phyloP scores from a whole-genome alignment of 73 alveolate genomes.

The Paraurostyla sp. region DNA sequence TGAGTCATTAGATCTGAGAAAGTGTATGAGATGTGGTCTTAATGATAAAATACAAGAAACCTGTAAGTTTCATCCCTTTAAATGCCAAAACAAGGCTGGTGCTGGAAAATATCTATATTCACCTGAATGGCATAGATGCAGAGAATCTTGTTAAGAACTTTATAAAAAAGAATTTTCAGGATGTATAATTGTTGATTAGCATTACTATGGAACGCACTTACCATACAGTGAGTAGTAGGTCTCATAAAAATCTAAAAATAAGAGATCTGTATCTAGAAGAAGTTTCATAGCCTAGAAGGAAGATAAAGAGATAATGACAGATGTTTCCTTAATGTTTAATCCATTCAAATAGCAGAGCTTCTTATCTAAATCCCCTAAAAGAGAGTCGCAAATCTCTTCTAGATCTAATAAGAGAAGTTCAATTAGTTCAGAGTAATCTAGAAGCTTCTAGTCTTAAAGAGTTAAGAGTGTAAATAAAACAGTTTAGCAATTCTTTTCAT shows the following conservation, averaged over 20 bases:
- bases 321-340: slow-evolving; percentile 31
- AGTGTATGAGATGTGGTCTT: slow-evolving; percentile 52
- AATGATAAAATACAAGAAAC: slow-evolving; percentile 35
- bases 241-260: neutral
- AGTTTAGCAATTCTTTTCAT: too few species aligned
- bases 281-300: neutral
- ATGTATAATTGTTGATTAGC: slow-evolving; percentile 1
- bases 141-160: slow-evolving; percentile 15
- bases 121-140: slow-evolving; percentile 48
- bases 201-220: slow-evolving; percentile 50
- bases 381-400: neutral
- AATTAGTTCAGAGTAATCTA: neutral
- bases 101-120: slow-evolving; percentile 45
- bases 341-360: slow-evolving; percentile 6
- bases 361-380: neutral
- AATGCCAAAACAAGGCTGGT: slow-evolving; percentile 34
- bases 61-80: slow-evolving; percentile 45
- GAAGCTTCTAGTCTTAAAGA: neutral
- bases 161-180: neutral
- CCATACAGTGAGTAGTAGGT: neutral
- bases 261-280: neutral
- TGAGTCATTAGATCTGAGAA: slow-evolving; percentile 21
- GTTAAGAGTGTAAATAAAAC: too few species aligned
- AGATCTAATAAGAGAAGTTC: slow-evolving; percentile 19
- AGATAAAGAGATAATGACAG: slow-evolving; percentile 45